Percentiles rank a stretch among this genome's conserved stretches.
phyloP scores from a whole-genome alignment of 352 stramenopile species.

The Phytophthora brassicae region DNA sequence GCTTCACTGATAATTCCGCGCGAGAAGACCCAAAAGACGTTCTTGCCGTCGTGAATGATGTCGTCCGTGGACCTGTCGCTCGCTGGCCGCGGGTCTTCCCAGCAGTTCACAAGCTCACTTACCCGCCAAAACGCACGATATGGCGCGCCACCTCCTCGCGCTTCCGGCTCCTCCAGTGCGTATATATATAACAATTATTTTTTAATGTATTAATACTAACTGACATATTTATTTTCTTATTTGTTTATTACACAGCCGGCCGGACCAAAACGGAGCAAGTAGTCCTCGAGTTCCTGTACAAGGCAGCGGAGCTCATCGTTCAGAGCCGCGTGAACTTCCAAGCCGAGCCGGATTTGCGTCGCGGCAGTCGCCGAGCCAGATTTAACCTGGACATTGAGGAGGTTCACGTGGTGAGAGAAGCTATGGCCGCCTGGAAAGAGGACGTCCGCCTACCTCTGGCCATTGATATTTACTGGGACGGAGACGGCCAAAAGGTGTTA shows the following conservation, averaged over 20 bases:
- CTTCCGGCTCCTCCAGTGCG: conserved; percentile 12
- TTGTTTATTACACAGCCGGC: conserved; percentile 36
- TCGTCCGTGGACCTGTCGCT: conserved; percentile 16
- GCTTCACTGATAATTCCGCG: conserved; percentile 20
- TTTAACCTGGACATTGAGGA: conserved; percentile 89
- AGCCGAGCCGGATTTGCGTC: conserved; percentile 44
- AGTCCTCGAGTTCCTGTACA: conserved; percentile 85
- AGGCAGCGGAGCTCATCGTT: conserved; percentile 79
- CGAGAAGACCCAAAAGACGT: conserved; percentile 4
- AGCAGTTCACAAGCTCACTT: conserved; percentile 8
- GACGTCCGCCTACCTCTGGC: conserved; percentile 69
- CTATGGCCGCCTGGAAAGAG: conserved; percentile 68
- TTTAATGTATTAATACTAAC: neutral
- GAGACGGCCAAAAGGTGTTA: conserved; percentile 50
- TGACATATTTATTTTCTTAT: neutral
- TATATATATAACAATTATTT: neutral
- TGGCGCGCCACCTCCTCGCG: conserved; percentile 11
- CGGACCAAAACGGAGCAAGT: conserved; percentile 83
- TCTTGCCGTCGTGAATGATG: conserved; percentile 23
- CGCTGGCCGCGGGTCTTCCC: neutral
- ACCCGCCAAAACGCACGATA: conserved; percentile 17
- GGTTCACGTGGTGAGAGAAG: conserved; percentile 60
- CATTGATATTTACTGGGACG: conserved; percentile 72
- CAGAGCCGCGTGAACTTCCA: conserved; percentile 79
- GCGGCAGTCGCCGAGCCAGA: conserved; percentile 55